Evolutionary conservation across 805 yeast species (phyloP).

Genomic region (Teunomyces barrocoloradensis): DNA sequence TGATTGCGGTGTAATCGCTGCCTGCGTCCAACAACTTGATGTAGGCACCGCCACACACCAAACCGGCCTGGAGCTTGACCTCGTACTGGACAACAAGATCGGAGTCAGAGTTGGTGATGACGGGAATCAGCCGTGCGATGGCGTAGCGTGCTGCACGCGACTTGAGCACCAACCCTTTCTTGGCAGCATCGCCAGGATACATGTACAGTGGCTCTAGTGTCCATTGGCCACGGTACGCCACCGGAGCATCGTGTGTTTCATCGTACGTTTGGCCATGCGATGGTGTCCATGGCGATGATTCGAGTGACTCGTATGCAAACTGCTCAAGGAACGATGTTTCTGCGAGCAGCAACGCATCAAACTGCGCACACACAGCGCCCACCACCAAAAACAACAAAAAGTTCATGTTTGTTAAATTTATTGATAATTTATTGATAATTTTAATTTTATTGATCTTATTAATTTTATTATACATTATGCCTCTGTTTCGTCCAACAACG

Average conservation of each 20-base stretch:
- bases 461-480: constrained; percentile 16
- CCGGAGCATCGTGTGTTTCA: constrained; percentile 41
- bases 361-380: neutral
- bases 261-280: constrained; percentile 48
- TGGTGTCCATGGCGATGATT: constrained; percentile 39
- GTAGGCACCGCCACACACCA: constrained; percentile 89
- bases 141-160: constrained; percentile 80
- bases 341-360: constrained; percentile 20
- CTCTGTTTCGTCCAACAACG: constrained; percentile 38
- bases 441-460: neutral
- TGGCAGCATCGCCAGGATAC: constrained; percentile 60
- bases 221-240: constrained; percentile 75
- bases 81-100: constrained; percentile 87
- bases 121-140: constrained; percentile 60
- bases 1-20: constrained; percentile 48
- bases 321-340: constrained; percentile 61
- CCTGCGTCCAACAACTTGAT: constrained; percentile 61
- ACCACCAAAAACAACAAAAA: neutral
- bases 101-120: constrained; percentile 55
- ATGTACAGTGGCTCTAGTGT: constrained; percentile 54
- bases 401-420: neutral
- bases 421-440: no score
- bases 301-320: constrained; percentile 36
- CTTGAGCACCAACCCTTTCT: constrained; percentile 74
- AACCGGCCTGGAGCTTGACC: constrained; percentile 75